These are phyloP conservation scores for Mucor piriformis DNA, from an alignment of 371 early-diverging fungal genomes.

Conservation along the genomic window DNA sequence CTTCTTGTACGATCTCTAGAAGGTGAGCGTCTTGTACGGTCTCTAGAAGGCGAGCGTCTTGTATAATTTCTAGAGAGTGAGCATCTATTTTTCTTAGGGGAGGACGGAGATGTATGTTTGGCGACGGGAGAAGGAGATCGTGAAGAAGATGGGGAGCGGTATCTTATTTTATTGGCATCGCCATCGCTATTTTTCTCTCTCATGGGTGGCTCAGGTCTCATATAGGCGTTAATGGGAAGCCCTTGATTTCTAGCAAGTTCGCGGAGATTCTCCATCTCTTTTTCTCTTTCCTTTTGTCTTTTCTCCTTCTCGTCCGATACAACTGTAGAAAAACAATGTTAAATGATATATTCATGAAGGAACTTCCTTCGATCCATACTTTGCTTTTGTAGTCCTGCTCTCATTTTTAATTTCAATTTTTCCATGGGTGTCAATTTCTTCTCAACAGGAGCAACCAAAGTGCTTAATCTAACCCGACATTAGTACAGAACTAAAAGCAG, in stretches of 20 bases:
- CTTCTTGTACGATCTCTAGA: neutral
- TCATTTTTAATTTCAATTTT: slow-evolving; percentile 51
- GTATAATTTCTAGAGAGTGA: slow-evolving; percentile 3
- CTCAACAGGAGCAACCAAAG: slow-evolving; percentile 7
- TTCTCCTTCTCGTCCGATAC: slow-evolving; percentile 35
- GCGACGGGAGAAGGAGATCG: neutral
- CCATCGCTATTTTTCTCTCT: slow-evolving; percentile 11
- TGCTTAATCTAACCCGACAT: neutral
- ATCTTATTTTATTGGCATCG: neutral
- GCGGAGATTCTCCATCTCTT: slow-evolving; percentile 32
- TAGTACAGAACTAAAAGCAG: neutral
- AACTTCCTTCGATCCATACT: slow-evolving; percentile 26
- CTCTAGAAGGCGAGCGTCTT: slow-evolving; percentile 8
- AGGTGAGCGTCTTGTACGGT: neutral
- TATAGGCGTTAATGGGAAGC: slow-evolving; percentile 18
- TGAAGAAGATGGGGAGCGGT: slow-evolving; percentile 15
- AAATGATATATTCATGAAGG: neutral
- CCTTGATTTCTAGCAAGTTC: slow-evolving; percentile 24
- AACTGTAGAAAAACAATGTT: slow-evolving; percentile 24
- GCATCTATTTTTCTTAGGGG: neutral
- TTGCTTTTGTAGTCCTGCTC: slow-evolving; percentile 50
- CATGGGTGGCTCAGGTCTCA: slow-evolving; percentile 26
- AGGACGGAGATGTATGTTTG: slow-evolving; percentile 6
- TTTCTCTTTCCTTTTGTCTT: slow-evolving; percentile 35
- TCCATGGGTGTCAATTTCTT: slow-evolving; percentile 58